Base-by-base conservation (phyloP, 176 grass and related monocot genomes). In the Oryza glaberrima region DNA sequence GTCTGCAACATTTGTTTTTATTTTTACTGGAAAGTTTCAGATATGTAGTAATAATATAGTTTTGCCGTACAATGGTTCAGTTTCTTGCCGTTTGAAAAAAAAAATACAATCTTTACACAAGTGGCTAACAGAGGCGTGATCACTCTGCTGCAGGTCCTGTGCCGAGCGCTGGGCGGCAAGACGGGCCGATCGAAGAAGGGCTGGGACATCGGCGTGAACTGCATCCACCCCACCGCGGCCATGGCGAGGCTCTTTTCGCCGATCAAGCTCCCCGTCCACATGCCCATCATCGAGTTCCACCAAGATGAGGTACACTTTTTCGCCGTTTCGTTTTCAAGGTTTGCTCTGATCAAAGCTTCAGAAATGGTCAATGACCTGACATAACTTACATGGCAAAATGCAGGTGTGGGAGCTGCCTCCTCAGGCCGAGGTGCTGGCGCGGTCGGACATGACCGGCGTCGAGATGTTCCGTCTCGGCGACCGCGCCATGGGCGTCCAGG, bases 241-340 rank as follows among this genome's bases (percentile, higher is more conserved):
- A 79, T 87, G 44, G 86, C 90, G 12, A 82, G 84, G 84, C 85
- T 90, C 4, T 86, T 93, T 28, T 79, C 95, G 64, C 90, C 95
- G 20, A 86, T 98, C 28, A 86, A 85, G 75, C 90, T 95, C 26
- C 93, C 95, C 1, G 82, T 92, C 30, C 93, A 98, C 84, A 88
- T 98, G 88, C 93, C 95, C 5, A 77, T 98, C 67, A 88, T 98
- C 73, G 91, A 98, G 89, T 98, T 92, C 88, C 95, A 98, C 87
- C 93, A 82, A 17, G 95, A 98, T 25, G 95, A 98, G 93, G 92
- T 90, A 32, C 30, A 32, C 30, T 44, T 30, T 63, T 23, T 63
- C 20, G 7, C 58, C 20, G 7, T 20, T 9, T 2, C n/a, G 10
- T 10, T 19, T 7, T 22, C 58, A 6, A 63, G 2, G 30, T 32